phyloP scores from a whole-genome alignment of 2,329 filamentous ascomycete species.

The Huntiella omanensis region DNA sequence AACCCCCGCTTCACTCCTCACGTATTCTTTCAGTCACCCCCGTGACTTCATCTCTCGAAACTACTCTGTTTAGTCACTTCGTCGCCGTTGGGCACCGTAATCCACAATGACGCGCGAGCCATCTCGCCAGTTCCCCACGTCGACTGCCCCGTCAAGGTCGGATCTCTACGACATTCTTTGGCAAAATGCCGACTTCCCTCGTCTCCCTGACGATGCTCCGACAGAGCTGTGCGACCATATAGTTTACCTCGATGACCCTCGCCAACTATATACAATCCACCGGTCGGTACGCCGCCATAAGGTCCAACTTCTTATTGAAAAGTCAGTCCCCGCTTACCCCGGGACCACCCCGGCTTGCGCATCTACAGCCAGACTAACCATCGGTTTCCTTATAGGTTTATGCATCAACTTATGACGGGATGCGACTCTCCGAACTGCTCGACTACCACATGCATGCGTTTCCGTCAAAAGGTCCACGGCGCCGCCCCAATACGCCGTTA shows the following conservation, averaged over 20 bases:
- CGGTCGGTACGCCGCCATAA: slow-evolving; percentile 40
- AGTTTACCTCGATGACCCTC: slow-evolving; percentile 41
- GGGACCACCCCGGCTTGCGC: slow-evolving; percentile 12
- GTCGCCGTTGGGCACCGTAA: slow-evolving; percentile 1
- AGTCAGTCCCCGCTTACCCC: slow-evolving; percentile 24
- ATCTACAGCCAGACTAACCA: too few species aligned
- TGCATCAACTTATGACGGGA: slow-evolving; percentile 64
- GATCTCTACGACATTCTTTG: slow-evolving; percentile 38
- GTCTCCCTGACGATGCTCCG: slow-evolving; percentile 41
- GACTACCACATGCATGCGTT: slow-evolving; percentile 66
- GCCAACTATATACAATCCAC: slow-evolving; percentile 40
- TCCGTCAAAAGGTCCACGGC: slow-evolving; percentile 46
- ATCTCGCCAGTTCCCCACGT: slow-evolving; percentile 5
- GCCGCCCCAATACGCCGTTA: slow-evolving; percentile 58
- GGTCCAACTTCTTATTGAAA: slow-evolving; percentile 49
- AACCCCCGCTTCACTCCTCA: too few species aligned
- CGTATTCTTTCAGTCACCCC: too few species aligned
- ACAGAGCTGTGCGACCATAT: slow-evolving; percentile 34
- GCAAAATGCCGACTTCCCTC: slow-evolving; percentile 40
- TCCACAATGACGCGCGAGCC: slow-evolving; percentile 9
- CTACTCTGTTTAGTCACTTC: too few species aligned
- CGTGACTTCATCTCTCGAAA: too few species aligned
- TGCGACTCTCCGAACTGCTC: slow-evolving; percentile 51
- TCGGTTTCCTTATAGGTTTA: slow-evolving; percentile 35
- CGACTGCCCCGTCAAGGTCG: background rate